Conservation (phyloP, 306 rosid species). For the Morella rubra region DNA sequence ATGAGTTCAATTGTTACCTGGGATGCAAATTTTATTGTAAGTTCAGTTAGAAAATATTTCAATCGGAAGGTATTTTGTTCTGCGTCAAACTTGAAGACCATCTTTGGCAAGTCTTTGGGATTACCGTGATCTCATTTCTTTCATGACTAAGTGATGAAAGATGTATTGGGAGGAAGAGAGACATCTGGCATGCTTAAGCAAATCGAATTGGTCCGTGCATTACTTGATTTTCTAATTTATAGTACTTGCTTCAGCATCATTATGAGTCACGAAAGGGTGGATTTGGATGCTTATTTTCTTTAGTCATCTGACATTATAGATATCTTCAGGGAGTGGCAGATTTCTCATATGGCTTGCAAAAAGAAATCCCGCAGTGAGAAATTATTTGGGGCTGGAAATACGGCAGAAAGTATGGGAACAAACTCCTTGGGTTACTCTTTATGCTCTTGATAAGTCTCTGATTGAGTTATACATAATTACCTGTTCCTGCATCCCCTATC, state of each 20-base stretch:
- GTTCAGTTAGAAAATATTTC: not conserved
- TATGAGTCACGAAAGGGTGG: constrained; percentile 9
- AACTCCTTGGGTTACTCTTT: constrained; percentile 22
- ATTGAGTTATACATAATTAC: constrained; percentile 22
- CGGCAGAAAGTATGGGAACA: constrained; percentile 59
- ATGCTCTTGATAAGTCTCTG: constrained; percentile 22
- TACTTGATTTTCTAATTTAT: too few species aligned
- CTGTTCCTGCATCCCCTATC: constrained; percentile 22
- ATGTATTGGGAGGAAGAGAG: not conserved
- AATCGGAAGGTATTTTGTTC: not conserved
- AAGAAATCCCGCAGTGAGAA: constrained; percentile 55
- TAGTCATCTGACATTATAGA: constrained; percentile 25
- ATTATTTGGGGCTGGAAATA: constrained; percentile 87
- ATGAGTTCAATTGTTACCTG: not conserved
- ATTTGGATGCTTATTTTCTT: constrained; percentile 1
- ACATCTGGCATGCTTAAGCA: not conserved
- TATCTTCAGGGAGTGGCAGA: constrained; percentile 77
- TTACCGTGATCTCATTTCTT: not conserved
- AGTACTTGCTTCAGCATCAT: not conserved
- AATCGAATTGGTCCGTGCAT: too few species aligned
- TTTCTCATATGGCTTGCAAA: constrained; percentile 87
- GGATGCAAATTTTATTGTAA: not conserved
- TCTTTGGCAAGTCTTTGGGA: not conserved
- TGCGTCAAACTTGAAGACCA: not conserved
- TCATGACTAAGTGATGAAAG: not conserved